Evolutionary conservation across 2,329 filamentous ascomycete genomes (phyloP).

Genomic region (Fusarium virguliforme): DNA sequence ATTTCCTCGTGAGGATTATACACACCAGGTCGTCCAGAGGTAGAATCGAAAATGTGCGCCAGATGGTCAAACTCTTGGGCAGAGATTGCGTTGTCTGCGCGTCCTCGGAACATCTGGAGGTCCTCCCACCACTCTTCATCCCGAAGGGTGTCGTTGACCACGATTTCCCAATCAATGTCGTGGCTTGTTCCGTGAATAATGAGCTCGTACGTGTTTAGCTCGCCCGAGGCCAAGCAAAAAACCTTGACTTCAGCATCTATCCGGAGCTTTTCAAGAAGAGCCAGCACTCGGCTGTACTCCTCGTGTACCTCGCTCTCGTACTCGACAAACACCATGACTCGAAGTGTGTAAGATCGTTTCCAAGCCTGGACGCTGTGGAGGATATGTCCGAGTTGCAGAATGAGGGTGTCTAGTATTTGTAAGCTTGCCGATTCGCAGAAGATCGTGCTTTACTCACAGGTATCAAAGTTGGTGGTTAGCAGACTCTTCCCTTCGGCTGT

Average conservation of each 20-base stretch:
- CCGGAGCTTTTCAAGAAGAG: conserved; percentile 83
- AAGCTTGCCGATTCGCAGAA: conserved; percentile 9
- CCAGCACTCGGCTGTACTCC: conserved; percentile 79
- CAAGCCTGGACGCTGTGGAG: conserved; percentile 85
- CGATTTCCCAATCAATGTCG: conserved; percentile 69
- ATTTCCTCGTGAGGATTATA: conserved; percentile 61
- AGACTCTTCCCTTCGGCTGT: conserved; percentile 77
- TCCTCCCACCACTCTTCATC: conserved; percentile 89
- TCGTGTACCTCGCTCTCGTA: conserved; percentile 89
- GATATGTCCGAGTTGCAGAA: conserved; percentile 88
- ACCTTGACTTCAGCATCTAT: conserved; percentile 86
- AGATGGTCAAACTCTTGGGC: conserved; percentile 63
- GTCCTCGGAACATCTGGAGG: conserved; percentile 70
- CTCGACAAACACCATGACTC: conserved; percentile 90
- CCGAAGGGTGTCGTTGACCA: conserved; percentile 77
- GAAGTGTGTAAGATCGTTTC: conserved; percentile 80
- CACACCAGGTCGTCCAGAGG: conserved; percentile 60
- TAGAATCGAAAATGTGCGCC: conserved; percentile 62
- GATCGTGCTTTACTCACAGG: conserved; percentile 71
- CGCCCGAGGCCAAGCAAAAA: conserved; percentile 84
- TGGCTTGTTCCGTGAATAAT: conserved; percentile 80
- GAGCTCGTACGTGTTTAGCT: conserved; percentile 80
- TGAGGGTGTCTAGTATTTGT: conserved; percentile 74
- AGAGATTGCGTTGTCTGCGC: conserved; percentile 56
- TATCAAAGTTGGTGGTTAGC: conserved; percentile 91